Conservation (phyloP, 345 rosid genomes). For the Euphorbia lathyris region DNA sequence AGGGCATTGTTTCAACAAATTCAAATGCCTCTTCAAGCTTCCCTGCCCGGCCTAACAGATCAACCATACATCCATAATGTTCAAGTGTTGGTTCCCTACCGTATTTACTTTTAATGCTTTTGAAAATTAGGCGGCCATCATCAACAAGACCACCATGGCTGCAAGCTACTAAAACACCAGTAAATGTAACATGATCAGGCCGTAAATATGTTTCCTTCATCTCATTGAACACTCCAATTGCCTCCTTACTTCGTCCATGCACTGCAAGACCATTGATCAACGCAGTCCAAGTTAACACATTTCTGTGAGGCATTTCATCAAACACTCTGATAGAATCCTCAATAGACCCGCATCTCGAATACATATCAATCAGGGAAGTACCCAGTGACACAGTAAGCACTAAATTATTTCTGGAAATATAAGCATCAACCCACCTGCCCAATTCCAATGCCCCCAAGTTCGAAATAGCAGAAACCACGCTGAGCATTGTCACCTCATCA, state of each 20-base stretch:
- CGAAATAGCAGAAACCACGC: slow-evolving; percentile 40
- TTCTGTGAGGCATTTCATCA: slow-evolving; percentile 36
- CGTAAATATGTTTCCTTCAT: slow-evolving; percentile 33
- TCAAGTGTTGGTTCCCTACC: slow-evolving; percentile 36
- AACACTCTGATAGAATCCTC: slow-evolving; percentile 40
- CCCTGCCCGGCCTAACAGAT: slow-evolving; percentile 52
- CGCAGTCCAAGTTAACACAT: slow-evolving; percentile 45
- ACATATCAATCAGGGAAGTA: slow-evolving; percentile 53
- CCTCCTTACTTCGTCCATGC: slow-evolving; percentile 41
- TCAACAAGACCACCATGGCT: slow-evolving; percentile 48
- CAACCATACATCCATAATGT: slow-evolving; percentile 59
- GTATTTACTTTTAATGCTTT: slow-evolving; percentile 38
- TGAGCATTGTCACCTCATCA: slow-evolving; percentile 44
- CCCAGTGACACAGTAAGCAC: slow-evolving; percentile 28
- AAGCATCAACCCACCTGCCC: slow-evolving; percentile 46
- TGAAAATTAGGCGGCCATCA: slow-evolving; percentile 39
- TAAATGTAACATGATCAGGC: slow-evolving; percentile 43
- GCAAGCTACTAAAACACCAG: slow-evolving; percentile 46
- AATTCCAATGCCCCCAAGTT: slow-evolving; percentile 41
- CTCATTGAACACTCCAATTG: slow-evolving; percentile 29
- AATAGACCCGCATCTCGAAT: slow-evolving; percentile 50
- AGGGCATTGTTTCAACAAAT: slow-evolving; percentile 41
- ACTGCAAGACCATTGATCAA: slow-evolving; percentile 47
- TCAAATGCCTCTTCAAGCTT: slow-evolving; percentile 37
- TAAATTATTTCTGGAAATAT: slow-evolving; percentile 29